phyloP scores from a whole-genome alignment of 805 yeast species.

The Hanseniaspora thailandica region DNA sequence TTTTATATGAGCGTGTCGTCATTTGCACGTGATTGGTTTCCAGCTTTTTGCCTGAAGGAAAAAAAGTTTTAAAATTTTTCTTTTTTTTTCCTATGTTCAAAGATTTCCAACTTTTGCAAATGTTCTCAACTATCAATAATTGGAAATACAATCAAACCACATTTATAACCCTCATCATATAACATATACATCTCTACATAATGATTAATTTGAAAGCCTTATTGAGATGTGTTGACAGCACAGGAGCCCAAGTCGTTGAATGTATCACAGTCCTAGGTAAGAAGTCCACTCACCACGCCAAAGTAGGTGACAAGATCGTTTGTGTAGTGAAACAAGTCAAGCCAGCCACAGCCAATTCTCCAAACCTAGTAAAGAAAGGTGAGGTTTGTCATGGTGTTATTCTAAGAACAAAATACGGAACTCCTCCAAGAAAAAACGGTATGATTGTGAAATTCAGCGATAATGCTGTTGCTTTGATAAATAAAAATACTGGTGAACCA shows the following conservation, averaged over 20 bases:
- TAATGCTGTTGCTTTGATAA: slow-evolving; percentile 90
- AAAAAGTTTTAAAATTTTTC: neutral
- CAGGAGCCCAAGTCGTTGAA: slow-evolving; percentile 89
- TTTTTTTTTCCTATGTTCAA: neutral
- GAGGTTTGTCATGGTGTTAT: slow-evolving; percentile 93
- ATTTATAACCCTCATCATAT: neutral
- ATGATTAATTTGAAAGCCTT: slow-evolving; percentile 87
- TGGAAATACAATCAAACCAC: too few species aligned
- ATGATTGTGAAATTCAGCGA: slow-evolving; percentile 80
- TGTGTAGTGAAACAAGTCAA: slow-evolving; percentile 88
- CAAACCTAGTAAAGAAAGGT: slow-evolving; percentile 81
- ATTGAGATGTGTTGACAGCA: slow-evolving; percentile 84
- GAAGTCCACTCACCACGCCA: slow-evolving; percentile 70
- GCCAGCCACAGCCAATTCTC: slow-evolving; percentile 56
- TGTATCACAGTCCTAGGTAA: slow-evolving; percentile 91
- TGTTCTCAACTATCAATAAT: too few species aligned
- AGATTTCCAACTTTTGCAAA: neutral
- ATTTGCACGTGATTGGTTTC: neutral
- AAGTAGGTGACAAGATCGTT: slow-evolving; percentile 83
- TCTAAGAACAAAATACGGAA: slow-evolving; percentile 74
- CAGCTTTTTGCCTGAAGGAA: too few species aligned
- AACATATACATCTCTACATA: neutral
- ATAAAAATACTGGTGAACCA: slow-evolving; percentile 81
- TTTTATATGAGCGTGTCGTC: too few species aligned
- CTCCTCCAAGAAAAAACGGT: slow-evolving; percentile 72